Evolutionary conservation across 2,329 filamentous ascomycete species (phyloP), one percentile per base, ranked within the genome.

Genomic region (Aspergillus proliferans): DNA sequence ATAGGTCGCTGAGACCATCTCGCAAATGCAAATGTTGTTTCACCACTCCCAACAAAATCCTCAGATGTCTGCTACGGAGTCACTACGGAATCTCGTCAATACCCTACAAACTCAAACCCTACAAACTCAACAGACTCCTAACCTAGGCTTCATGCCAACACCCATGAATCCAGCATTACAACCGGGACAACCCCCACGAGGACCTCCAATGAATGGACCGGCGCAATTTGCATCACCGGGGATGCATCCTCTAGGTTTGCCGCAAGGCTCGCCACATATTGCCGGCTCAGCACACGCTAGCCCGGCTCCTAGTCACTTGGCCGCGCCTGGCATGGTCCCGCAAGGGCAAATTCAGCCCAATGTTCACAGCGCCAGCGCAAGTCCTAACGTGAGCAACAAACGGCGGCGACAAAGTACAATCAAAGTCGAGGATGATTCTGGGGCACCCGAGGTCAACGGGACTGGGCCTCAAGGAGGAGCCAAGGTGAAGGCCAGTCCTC

Each of bases 1-100:
- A 6, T 58, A 85, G 82, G 76, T 84, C 52, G 80, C 79, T 51
- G 83, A 86, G 65, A 84, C 81, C 26, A 78, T 85, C 63, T 82
- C 79, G 47, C 74, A 79, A 55, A 85, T 86, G 83, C 76, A 76
- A 49, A 73, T 76, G 50, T 66, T 85, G 30, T 82, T 84, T 69
- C 71, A 74, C 45, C 80, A 76, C 55, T 78, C 78, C 21, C 74
- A 79, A 49, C 71, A 76, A 44, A 73, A 81, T 55, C 71, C 72
- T 4, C 71, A 75, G 18, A 61, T 82, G 47, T 73, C 74, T 24
- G 78, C 81, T 3, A 69, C 72, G 18, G 73, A 82, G 55, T 78
- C 81, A n/a, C 67, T 84, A 48, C 69, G 76, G 40, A 71, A 73
- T 34, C 74, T 81, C 46, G 77, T 79, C 47, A 69, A 65, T 39